Percentiles rank a stretch among this genome's conserved stretches.
These are phyloP conservation scores for Malassezia psittaci DNA, from an alignment of 1,284 basidiomycete genomes.

Conservation along the genomic window DNA sequence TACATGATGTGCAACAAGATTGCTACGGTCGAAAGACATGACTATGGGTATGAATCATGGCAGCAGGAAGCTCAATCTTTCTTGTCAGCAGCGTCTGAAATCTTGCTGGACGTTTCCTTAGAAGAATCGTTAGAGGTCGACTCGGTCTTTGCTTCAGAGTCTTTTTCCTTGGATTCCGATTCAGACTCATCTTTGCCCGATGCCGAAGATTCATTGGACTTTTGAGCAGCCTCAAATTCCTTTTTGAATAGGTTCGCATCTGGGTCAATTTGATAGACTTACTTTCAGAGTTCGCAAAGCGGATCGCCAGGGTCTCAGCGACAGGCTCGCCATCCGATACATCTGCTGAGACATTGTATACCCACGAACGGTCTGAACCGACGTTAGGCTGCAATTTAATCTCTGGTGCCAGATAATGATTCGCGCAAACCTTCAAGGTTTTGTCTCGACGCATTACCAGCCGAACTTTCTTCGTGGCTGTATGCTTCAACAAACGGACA, in stretches of 20 bases:
- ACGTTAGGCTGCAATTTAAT: constrained; percentile 97
- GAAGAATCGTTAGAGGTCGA: not conserved
- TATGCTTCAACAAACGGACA: constrained; percentile 57
- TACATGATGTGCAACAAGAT: not conserved
- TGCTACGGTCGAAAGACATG: constrained; percentile 3
- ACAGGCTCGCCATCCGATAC: constrained; percentile 70
- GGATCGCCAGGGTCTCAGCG: constrained; percentile 89
- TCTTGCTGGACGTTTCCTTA: not conserved
- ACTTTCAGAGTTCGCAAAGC: constrained; percentile 88
- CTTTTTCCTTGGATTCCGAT: constrained; percentile 15
- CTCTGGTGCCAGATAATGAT: constrained; percentile 80
- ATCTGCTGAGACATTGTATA: constrained; percentile 83
- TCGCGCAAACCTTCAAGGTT: constrained; percentile 98
- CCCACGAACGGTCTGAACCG: constrained; percentile 98
- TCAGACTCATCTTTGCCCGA: constrained; percentile 18
- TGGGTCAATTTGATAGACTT: constrained; percentile 9
- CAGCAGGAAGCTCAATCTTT: no score
- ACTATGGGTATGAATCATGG: constrained; percentile 1
- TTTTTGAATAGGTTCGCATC: constrained; percentile 44
- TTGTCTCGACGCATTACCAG: constrained; percentile 99
- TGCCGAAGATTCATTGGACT: constrained; percentile 15
- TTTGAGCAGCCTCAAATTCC: constrained; percentile 39
- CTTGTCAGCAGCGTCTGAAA: no score
- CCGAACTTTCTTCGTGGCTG: constrained; percentile 75
- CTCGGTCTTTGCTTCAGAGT: not conserved